phyloP scores from a whole-genome alignment of 306 rosid species.

The Cucurbita ficifolia region DNA sequence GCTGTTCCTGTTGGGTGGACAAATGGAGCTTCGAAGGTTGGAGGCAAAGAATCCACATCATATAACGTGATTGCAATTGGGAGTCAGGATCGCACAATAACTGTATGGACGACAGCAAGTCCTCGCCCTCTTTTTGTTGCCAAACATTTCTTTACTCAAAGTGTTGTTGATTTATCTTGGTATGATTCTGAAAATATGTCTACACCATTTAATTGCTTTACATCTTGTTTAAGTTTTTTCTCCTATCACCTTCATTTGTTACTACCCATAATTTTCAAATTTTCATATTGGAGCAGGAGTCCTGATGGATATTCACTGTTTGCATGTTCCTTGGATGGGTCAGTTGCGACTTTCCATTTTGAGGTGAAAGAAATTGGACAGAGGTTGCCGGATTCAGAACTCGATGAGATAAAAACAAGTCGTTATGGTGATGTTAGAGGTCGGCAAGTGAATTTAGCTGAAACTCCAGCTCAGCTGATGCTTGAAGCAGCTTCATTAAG shows the following conservation, averaged over 20 bases:
- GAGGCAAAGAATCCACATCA: constrained; percentile 69
- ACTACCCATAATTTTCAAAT: not conserved
- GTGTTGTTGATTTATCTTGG: constrained; percentile 99
- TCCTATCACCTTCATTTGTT: not conserved
- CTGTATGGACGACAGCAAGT: constrained; percentile 98
- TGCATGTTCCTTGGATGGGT: constrained; percentile 97
- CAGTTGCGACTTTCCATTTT: constrained; percentile 81
- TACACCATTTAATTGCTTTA: not conserved
- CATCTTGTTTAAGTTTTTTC: not conserved
- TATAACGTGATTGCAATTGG: constrained; percentile 96
- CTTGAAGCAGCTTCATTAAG: constrained; percentile 83
- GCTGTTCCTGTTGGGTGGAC: constrained; percentile 72
- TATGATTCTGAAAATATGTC: constrained; percentile 17
- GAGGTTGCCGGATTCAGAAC: constrained; percentile 60
- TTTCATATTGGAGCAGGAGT: constrained; percentile 56
- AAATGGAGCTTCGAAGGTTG: constrained; percentile 70
- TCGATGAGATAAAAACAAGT: constrained; percentile 75
- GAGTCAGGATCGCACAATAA: constrained; percentile 92
- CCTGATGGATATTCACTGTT: constrained; percentile 94
- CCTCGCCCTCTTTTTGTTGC: constrained; percentile 98
- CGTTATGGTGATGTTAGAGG: constrained; percentile 94
- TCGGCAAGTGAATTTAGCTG: constrained; percentile 73
- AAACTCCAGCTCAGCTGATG: constrained; percentile 88
- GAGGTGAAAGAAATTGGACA: constrained; percentile 83
- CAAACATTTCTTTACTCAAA: constrained; percentile 91